These are phyloP conservation scores for Pestalotiopsis sp. DNA, from an alignment of 2,329 filamentous ascomycete genomes.

Conservation along the genomic window DNA sequence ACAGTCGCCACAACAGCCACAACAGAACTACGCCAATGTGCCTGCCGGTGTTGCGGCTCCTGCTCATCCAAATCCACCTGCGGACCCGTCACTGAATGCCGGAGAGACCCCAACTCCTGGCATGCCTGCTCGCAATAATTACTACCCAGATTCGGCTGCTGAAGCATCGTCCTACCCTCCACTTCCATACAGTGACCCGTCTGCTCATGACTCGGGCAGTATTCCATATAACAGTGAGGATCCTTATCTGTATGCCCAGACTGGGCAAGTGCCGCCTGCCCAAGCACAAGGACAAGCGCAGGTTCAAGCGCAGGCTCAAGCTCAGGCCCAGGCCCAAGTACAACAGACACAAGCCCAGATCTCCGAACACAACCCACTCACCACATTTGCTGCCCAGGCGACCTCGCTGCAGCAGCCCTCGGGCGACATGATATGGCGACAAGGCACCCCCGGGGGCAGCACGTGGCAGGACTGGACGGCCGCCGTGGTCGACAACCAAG, in stretches of 20 bases:
- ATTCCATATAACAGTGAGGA: constrained; percentile 27
- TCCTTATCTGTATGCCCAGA: constrained; percentile 26
- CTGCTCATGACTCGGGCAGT: constrained; percentile 21
- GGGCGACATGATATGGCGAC: constrained; percentile 30
- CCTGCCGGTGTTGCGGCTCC: constrained; percentile 18
- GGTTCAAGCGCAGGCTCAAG: constrained; percentile 19
- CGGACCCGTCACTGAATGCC: constrained; percentile 16
- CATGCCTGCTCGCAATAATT: constrained; percentile 24
- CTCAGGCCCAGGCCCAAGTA: constrained; percentile 26
- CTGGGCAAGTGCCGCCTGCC: constrained; percentile 24
- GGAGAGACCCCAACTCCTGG: constrained; percentile 21
- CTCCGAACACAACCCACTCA: constrained; percentile 24
- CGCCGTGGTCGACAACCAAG: constrained; percentile 49
- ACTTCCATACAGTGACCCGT: constrained; percentile 25
- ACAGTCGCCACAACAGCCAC: constrained; percentile 28
- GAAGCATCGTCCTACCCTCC: constrained; percentile 26
- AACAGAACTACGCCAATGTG: constrained; percentile 26
- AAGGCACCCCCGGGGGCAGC: constrained; percentile 36
- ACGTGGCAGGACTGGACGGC: constrained; percentile 57
- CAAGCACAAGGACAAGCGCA: constrained; percentile 23
- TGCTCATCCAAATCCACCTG: constrained; percentile 17
- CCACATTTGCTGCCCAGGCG: constrained; percentile 28
- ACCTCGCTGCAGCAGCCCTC: constrained; percentile 29
- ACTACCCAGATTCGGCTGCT: constrained; percentile 25
- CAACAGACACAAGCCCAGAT: constrained; percentile 21